A percentile compares a stretch with the other conserved stretches of the same genome.
phyloP scores from a whole-genome alignment of 495 filamentous ascomycete species.

The Platismatia glauca region DNA sequence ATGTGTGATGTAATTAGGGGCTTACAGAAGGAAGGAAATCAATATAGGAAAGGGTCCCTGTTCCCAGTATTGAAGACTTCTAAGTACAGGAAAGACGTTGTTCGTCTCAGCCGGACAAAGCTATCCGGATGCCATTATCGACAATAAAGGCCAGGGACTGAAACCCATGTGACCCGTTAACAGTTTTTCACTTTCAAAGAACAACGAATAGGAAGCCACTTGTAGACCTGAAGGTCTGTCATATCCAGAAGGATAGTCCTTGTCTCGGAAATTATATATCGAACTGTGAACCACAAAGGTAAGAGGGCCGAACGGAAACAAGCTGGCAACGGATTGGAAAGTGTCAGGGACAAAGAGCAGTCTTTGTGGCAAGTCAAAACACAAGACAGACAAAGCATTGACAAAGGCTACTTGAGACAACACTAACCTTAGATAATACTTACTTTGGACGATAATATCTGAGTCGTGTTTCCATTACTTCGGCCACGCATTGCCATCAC shows the following conservation, averaged over 20 bases:
- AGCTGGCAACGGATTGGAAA: not conserved
- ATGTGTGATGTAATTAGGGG: not conserved
- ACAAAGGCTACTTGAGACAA: not conserved
- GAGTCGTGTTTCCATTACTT: not conserved
- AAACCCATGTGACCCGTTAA: not conserved
- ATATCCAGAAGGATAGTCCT: not conserved
- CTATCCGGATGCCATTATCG: not conserved
- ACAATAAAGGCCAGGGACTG: not conserved
- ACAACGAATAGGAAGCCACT: not conserved
- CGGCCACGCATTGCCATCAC: not conserved
- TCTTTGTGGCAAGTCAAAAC: not conserved
- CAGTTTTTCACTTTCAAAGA: not conserved
- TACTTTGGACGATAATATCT: not conserved
- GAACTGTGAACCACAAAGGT: not conserved
- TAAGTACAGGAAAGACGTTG: not conserved
- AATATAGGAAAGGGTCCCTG: too few species aligned
- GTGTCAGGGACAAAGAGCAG: not conserved
- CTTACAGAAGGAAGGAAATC: not conserved
- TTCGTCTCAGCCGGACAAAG: not conserved
- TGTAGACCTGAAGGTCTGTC: not conserved
- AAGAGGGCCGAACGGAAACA: not conserved
- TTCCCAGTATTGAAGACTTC: not conserved
- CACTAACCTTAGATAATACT: not conserved
- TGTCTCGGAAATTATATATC: not conserved
- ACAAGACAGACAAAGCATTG: not conserved